These are phyloP conservation scores for Colletotrichum spaethianum DNA, from an alignment of 2,329 filamentous ascomycete species.

Conservation along the genomic window DNA sequence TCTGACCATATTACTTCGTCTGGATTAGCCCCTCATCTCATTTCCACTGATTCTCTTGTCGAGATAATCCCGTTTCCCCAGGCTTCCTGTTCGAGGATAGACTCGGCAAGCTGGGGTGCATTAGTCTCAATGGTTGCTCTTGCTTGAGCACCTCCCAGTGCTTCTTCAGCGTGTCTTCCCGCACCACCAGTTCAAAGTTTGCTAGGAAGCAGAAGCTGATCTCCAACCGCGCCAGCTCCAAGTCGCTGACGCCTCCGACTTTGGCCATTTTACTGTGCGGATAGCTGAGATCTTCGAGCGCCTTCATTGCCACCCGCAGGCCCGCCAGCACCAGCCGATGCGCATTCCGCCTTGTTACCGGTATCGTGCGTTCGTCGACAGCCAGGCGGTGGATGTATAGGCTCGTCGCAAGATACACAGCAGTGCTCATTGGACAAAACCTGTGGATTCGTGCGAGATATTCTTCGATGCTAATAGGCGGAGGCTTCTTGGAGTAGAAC, in stretches of 20 bases:
- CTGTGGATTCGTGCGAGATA: constrained; percentile 90
- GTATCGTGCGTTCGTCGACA: constrained; percentile 82
- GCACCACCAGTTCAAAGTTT: constrained; percentile 83
- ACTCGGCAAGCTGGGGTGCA: constrained; percentile 45
- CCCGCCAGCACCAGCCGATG: constrained; percentile 89
- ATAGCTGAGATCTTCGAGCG: constrained; percentile 92
- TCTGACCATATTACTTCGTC: not conserved
- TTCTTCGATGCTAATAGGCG: constrained; percentile 85
- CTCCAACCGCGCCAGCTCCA: constrained; percentile 87
- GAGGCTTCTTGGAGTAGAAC: constrained; percentile 91
- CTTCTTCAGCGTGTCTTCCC: constrained; percentile 49
- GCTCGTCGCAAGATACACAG: constrained; percentile 91
- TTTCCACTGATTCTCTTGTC: constrained; percentile 23
- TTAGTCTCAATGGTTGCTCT: constrained; percentile 41
- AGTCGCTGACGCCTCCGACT: constrained; percentile 88
- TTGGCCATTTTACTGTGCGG: constrained; percentile 86
- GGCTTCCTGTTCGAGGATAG: constrained; percentile 46
- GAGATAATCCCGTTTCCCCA: not conserved
- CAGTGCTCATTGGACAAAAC: constrained; percentile 94
- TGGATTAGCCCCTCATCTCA: not conserved
- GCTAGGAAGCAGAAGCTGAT: constrained; percentile 90
- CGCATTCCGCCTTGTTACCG: constrained; percentile 86
- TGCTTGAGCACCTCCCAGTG: constrained; percentile 53
- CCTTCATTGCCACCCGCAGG: constrained; percentile 91
- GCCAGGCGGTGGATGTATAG: constrained; percentile 89